A percentile compares a stretch with the other conserved stretches of the same genome.
These are phyloP conservation scores for Vishniacozyma victoriae DNA, from an alignment of 768 basidiomycete species.

Conservation along the genomic window DNA sequence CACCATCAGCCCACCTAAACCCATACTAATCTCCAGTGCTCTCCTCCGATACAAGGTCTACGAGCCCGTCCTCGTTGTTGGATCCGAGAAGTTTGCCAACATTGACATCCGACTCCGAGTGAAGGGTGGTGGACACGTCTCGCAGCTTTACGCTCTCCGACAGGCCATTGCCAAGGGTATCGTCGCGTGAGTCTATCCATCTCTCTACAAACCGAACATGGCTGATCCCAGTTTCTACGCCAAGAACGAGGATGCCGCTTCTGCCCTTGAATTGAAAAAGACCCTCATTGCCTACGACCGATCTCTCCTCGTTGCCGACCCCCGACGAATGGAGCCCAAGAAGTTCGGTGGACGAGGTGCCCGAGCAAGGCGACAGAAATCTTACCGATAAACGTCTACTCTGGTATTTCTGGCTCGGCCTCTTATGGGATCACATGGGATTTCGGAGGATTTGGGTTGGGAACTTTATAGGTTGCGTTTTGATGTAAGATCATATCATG, in stretches of 20 bases:
- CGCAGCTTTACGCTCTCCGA: constrained; percentile 96
- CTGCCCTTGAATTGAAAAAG: constrained; percentile 97
- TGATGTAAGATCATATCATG: too few relatives aligned
- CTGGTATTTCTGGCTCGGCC: too few relatives aligned
- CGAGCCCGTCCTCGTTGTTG: constrained; percentile 89
- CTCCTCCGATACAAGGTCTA: constrained; percentile 97
- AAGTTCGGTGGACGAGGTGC: constrained; percentile 98
- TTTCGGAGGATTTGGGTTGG: not conserved
- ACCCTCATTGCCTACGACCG: constrained; percentile 90
- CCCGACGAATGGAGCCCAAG: constrained; percentile 95
- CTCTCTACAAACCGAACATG: not conserved
- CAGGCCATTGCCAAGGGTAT: constrained; percentile 98
- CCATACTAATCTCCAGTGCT: constrained; percentile 23
- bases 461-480: constrained; percentile 1
- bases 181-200: constrained; percentile 63
- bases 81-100: constrained; percentile 75
- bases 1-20: not conserved
- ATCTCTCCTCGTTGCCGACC: constrained; percentile 51
- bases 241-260: constrained; percentile 97
- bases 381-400: constrained; percentile 28
- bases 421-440: too few relatives aligned
- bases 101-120: constrained; percentile 97
- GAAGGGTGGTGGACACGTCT: constrained; percentile 98
- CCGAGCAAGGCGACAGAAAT: constrained; percentile 92
- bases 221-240: constrained; percentile 57